Evolutionary conservation across 2,329 filamentous ascomycete species (phyloP).

Genomic region (Amesomyces nigricolor): DNA sequence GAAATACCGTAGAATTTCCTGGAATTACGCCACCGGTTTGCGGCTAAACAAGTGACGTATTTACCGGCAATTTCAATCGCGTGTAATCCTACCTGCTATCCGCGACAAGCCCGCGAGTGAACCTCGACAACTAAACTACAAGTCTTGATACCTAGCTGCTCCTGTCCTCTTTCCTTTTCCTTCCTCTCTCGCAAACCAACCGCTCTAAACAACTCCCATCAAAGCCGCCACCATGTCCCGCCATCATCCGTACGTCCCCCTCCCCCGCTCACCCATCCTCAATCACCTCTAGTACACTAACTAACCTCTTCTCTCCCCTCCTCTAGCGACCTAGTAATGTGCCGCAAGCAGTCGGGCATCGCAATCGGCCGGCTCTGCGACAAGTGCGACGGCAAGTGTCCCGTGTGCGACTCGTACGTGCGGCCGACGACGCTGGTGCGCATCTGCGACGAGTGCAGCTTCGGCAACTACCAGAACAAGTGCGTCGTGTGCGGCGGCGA

Average conservation of each 20-base stretch:
- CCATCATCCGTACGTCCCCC: constrained; percentile 74
- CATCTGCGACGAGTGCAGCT: constrained; percentile 99
- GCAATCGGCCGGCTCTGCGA: constrained; percentile 98
- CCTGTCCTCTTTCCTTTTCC: background rate
- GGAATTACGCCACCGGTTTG: constrained; percentile 5
- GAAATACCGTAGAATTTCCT: constrained; percentile 3
- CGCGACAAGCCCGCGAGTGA: background rate
- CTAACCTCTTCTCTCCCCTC: constrained; percentile 22
- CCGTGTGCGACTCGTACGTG: constrained; percentile 98
- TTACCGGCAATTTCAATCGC: constrained; percentile 14
- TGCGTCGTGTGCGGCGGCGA: constrained; percentile 98
- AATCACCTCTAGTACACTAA: constrained; percentile 9
- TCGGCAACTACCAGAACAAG: constrained; percentile 99
- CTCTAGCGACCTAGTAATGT: constrained; percentile 93
- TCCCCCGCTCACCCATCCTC: constrained; percentile 9
- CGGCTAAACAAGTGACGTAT: constrained; percentile 2
- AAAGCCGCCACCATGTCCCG: constrained; percentile 61
- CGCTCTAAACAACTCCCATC: background rate
- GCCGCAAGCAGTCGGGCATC: constrained; percentile 96
- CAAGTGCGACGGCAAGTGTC: constrained; percentile 99
- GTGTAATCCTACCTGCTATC: background rate
- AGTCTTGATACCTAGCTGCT: background rate
- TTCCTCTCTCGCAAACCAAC: background rate
- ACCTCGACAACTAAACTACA: background rate
- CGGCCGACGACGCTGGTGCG: constrained; percentile 94